Percentiles rank a stretch among this genome's conserved stretches.
phyloP scores from a whole-genome alignment of 805 yeast species.

The Candida montana region DNA sequence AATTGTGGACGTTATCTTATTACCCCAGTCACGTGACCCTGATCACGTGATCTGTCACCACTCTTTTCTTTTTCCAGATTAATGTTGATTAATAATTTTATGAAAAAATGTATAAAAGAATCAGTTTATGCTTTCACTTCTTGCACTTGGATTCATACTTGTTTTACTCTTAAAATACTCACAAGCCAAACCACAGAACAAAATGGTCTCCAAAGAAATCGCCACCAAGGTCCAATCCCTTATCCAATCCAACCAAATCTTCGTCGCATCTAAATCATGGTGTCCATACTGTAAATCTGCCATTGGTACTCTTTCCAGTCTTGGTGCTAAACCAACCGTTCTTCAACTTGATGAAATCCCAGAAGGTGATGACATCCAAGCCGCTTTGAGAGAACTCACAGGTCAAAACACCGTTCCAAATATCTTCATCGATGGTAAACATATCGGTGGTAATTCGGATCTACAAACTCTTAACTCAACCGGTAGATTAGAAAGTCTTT shows the following conservation, averaged over 20 bases:
- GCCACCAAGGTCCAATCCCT: slow-evolving; percentile 54
- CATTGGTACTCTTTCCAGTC: slow-evolving; percentile 31
- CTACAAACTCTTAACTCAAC: slow-evolving; percentile 62
- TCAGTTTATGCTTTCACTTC: neutral
- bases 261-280: slow-evolving; percentile 77
- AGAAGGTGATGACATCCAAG: slow-evolving; percentile 83
- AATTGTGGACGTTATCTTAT: neutral
- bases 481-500: slow-evolving; percentile 49
- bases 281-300: slow-evolving; percentile 61
- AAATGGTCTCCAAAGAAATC: slow-evolving; percentile 56
- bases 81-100: neutral
- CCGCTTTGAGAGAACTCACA: slow-evolving; percentile 66
- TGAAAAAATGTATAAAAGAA: neutral
- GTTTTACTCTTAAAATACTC: neutral
- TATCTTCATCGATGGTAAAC: slow-evolving; percentile 84
- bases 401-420: slow-evolving; percentile 95
- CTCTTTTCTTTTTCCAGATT: neutral
- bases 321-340: slow-evolving; percentile 41
- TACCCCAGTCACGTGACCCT: neutral
- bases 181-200: slow-evolving; percentile 6
- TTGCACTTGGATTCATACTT: slow-evolving; percentile 1
- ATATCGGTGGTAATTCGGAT: slow-evolving; percentile 93
- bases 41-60: neutral
- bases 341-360: slow-evolving; percentile 43
- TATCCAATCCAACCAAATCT: slow-evolving; percentile 60